Evolutionary conservation across 2,329 filamentous ascomycete genomes (phyloP).

Genomic region (Fusarium liriodendri): DNA sequence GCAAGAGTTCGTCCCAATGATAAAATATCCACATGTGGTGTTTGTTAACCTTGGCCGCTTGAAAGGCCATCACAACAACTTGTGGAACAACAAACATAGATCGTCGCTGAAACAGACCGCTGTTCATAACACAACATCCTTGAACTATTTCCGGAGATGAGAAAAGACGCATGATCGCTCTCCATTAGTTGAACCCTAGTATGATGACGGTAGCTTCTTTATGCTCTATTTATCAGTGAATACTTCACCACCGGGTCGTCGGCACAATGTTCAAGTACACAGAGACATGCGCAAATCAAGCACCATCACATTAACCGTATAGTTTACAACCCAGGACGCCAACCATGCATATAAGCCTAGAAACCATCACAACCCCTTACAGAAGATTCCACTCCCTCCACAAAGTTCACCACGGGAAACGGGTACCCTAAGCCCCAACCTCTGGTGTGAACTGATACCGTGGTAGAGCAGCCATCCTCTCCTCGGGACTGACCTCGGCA

Average conservation of each 20-base stretch:
- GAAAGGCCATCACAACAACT: neutral
- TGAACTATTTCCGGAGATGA: neutral
- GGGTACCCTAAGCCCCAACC: constrained; percentile 32
- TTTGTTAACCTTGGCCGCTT: neutral
- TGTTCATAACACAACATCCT: neutral
- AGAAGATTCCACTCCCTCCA: neutral
- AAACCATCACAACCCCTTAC: neutral
- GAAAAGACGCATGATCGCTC: neutral
- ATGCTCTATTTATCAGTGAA: neutral
- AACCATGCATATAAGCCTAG: constrained; percentile 40
- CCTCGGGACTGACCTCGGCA: constrained; percentile 83
- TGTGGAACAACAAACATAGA: constrained; percentile 1
- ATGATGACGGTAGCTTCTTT: neutral
- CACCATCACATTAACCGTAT: constrained; percentile 39
- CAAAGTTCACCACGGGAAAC: neutral
- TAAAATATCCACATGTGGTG: neutral
- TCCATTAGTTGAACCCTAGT: neutral
- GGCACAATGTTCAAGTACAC: neutral
- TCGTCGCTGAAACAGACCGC: neutral
- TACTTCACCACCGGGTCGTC: neutral
- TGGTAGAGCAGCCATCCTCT: constrained; percentile 84
- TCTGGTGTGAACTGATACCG: constrained; percentile 73
- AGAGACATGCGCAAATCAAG: constrained; percentile 18
- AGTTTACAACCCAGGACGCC: constrained; percentile 43
- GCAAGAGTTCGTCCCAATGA: neutral